A percentile compares a stretch with the other conserved stretches of the same genome.
These are phyloP conservation scores for Eutreptiella sp. DNA, from an alignment of 208 protist species.

Conservation along the genomic window DNA sequence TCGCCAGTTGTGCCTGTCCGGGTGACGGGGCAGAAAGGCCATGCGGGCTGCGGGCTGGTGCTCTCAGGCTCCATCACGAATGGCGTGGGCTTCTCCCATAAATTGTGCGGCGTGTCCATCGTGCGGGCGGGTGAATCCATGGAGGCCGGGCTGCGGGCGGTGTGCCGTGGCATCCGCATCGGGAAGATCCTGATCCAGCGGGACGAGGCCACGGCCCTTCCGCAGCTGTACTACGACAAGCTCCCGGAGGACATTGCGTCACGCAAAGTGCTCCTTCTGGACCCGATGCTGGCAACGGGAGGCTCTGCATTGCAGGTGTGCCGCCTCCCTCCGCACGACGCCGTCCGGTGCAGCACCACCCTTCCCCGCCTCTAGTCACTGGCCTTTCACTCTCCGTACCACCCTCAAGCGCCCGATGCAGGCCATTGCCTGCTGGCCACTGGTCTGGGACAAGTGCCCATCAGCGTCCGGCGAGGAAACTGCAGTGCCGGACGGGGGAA, in stretches of 20 bases:
- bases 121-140: slow-evolving; percentile 93
- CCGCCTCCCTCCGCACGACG: too few relatives aligned
- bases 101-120: slow-evolving; percentile 93
- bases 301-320: slow-evolving; percentile 57
- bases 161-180: slow-evolving; percentile 87
- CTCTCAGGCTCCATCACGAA: slow-evolving; percentile 43
- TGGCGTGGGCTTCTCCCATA: slow-evolving; percentile 60
- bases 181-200: slow-evolving; percentile 98
- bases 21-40: slow-evolving; percentile 39
- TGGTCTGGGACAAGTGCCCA: too few relatives aligned
- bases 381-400: too few relatives aligned
- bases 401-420: too few relatives aligned
- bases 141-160: slow-evolving; percentile 83
- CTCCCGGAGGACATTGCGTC: slow-evolving; percentile 82
- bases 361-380: too few relatives aligned
- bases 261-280: slow-evolving; percentile 85
- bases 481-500: too few relatives aligned
- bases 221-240: slow-evolving; percentile 88
- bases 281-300: slow-evolving; percentile 93
- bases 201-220: slow-evolving; percentile 76
- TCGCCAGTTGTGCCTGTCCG: neutral
- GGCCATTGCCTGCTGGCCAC: too few relatives aligned
- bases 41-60: neutral
- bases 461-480: too few relatives aligned
- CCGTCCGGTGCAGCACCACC: too few relatives aligned